These are phyloP conservation scores for Amanita muscaria DNA, from an alignment of 768 basidiomycete species.

Conservation along the genomic window DNA sequence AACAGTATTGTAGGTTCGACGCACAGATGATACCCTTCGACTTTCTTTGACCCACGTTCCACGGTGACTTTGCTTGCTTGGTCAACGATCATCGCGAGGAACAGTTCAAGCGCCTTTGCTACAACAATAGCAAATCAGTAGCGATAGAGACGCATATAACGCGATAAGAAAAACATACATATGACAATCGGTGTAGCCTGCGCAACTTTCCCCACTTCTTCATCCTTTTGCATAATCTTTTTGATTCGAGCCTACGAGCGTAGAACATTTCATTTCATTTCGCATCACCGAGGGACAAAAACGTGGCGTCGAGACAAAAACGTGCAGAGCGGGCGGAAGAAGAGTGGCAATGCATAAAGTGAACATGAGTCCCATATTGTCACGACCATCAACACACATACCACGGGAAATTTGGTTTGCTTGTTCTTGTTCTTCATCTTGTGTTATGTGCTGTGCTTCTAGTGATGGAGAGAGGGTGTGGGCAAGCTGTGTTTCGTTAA, in stretches of 20 bases:
- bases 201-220: conserved; percentile 97
- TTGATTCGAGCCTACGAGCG: conserved; percentile 82
- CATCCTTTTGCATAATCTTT: conserved; percentile 99
- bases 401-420: conserved; percentile 86
- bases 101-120: conserved; percentile 95
- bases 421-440: conserved; percentile 87
- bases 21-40: conserved; percentile 90
- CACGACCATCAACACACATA: conserved; percentile 29
- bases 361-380: conserved; percentile 2
- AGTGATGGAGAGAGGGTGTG: not conserved
- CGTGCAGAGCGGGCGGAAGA: not conserved
- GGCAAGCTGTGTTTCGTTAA: not conserved
- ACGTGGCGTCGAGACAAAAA: too few relatives aligned
- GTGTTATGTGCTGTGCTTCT: too few relatives aligned
- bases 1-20: conserved; percentile 30
- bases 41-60: conserved; percentile 74
- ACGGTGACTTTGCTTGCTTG: conserved; percentile 74
- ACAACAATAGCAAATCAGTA: conserved; percentile 2
- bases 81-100: conserved; percentile 77
- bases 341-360: conserved; percentile 1
- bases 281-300: too few relatives aligned
- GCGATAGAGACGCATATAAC: not conserved
- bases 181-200: conserved; percentile 95
- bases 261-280: not conserved
- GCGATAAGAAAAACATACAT: conserved; percentile 48